A percentile compares a stretch with the other conserved stretches of the same genome.
Conservation (phyloP, 2,329 filamentous ascomycete species). For the Monosporascus sp. region DNA sequence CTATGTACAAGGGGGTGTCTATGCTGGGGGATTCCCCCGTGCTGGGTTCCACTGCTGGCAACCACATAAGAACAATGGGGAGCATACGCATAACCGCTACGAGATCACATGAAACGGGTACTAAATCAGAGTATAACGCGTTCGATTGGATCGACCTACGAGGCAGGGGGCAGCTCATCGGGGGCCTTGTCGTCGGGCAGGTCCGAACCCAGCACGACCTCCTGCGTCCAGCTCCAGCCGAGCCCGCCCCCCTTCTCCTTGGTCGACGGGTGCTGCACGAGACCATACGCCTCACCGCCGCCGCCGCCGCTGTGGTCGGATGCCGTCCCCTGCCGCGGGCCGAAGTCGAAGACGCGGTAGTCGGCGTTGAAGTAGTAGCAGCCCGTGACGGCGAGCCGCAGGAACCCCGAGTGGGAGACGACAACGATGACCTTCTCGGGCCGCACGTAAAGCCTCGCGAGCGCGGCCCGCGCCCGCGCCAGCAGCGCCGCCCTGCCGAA, state of each 20-base stretch:
- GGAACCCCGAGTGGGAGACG: conserved; percentile 60
- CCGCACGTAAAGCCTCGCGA: conserved; percentile 45
- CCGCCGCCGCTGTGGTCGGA: conserved; percentile 6
- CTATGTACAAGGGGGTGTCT: no score
- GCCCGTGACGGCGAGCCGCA: conserved; percentile 52
- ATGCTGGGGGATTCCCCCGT: no score
- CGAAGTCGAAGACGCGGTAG: conserved; percentile 57
- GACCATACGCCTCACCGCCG: conserved; percentile 18
- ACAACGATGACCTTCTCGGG: conserved; percentile 59
- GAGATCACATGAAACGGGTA: no score
- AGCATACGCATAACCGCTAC: no score
- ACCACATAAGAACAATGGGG: no score
- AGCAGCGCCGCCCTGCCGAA: conserved; percentile 50
- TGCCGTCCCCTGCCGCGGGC: conserved; percentile 2
- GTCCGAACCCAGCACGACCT: conserved; percentile 33
- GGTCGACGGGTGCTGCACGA: conserved; percentile 46
- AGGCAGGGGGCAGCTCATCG: conserved; percentile 1
- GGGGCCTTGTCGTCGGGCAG: conserved; percentile 30
- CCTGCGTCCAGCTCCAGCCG: conserved; percentile 38
- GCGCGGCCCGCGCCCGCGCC: conserved; percentile 45
- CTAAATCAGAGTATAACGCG: neutral
- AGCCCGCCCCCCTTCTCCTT: conserved; percentile 43
- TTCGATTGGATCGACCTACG: neutral
- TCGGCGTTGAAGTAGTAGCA: conserved; percentile 57
- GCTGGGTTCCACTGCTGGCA: no score